Evolutionary conservation across 2,329 filamentous ascomycete species (phyloP), one percentile per base, ranked within the genome.

Genomic region (Cladosporium colombiae): DNA sequence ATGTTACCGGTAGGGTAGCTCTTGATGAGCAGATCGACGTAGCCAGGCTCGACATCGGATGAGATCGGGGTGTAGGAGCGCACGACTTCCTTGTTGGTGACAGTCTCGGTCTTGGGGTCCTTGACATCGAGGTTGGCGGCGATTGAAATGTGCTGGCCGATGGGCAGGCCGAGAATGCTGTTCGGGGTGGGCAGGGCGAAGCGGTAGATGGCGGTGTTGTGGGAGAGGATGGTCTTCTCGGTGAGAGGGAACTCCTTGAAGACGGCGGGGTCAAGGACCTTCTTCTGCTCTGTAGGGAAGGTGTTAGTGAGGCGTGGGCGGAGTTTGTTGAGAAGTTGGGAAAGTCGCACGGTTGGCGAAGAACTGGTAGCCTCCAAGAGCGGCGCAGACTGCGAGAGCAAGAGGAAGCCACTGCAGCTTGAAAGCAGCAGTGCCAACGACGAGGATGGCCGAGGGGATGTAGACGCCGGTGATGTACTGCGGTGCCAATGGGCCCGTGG

Each of bases 181-280:
- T 84, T 89, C 49, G 89, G 82, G 61, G 85, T 85, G 65, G 93
- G 93, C 49, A 99, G 91, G 70, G 86, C 85, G 83, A 98, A 97
- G 76, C 95, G 93, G 85, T 98, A 99, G 91, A 99, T 97, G 80
- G 94, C 93, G 67, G 96, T 94, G 84, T 99, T 99, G 87, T 98
- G 95, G 35, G 94, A 97, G 75, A 98, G 89, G 71, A 96, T 86
- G 16, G 90, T 98, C 87, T 97, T 98, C 81, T 98, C 92, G 80
- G 91, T 89, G 73, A 99, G 89, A 78, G 92, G 89, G 77, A 97
- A 97, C 66, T 96, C 87, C 79, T 97, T 93, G 86, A 97, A 97
- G 60, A 85, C 85, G 72, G 89, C 88, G 35, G 93, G 92, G 82
- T 94, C 94, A 73, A 99, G 87, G 70, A 95, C 89, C 80, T 91